Conservation (phyloP, 371 early-diverging fungal species). For the Syncephalastrum monosporum region DNA sequence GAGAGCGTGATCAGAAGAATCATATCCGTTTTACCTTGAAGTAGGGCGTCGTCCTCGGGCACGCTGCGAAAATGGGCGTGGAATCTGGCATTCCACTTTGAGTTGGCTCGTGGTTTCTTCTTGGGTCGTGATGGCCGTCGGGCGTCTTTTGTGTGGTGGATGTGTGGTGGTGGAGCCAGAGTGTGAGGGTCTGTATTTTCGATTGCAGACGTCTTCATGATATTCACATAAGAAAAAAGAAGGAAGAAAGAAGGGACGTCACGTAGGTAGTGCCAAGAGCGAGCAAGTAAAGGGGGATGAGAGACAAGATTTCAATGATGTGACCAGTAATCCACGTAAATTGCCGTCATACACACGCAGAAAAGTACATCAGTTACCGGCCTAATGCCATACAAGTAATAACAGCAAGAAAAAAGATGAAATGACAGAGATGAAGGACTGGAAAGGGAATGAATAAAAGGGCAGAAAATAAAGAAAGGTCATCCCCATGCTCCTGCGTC, state of each 20-base stretch:
- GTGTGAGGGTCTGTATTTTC: slow-evolving; percentile 1
- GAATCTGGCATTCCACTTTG: slow-evolving; percentile 44
- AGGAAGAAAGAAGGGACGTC: not conserved
- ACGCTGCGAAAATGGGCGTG: slow-evolving; percentile 53
- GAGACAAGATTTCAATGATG: not conserved
- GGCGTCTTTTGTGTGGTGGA: slow-evolving; percentile 5
- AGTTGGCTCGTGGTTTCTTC: slow-evolving; percentile 22
- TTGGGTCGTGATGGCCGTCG: slow-evolving; percentile 11
- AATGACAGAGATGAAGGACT: slow-evolving; percentile 7
- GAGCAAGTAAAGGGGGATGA: not conserved
- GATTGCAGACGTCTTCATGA: not conserved
- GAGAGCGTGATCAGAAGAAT: too few relatives aligned
- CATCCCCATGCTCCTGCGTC: not conserved
- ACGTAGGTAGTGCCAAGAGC: not conserved
- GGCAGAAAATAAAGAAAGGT: too few relatives aligned
- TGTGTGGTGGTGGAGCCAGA: slow-evolving; percentile 12
- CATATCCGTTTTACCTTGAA: slow-evolving; percentile 40
- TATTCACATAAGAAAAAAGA: not conserved
- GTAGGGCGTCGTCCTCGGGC: slow-evolving; percentile 50
- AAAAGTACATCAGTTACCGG: not conserved
- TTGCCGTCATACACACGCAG: not conserved
- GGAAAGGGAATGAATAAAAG: not conserved
- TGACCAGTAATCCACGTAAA: too few relatives aligned
- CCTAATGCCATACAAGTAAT: not conserved
- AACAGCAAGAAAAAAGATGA: slow-evolving; percentile 1